Evolutionary conservation across 768 basidiomycete species (phyloP), one percentile per base, ranked within the genome.

Genomic region (Serendipita sp.): DNA sequence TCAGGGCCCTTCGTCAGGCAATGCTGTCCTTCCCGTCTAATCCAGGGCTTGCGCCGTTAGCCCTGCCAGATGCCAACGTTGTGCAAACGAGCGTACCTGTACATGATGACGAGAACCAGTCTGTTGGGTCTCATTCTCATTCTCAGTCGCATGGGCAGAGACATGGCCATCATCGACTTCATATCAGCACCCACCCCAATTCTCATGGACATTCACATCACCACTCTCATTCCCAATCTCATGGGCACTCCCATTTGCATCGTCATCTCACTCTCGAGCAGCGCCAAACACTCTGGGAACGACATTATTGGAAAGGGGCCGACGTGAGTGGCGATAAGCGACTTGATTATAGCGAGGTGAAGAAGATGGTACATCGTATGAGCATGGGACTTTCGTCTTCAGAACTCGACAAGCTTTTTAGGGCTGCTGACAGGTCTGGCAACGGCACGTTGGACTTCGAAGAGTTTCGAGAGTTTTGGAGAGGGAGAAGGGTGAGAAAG

Each of bases 291-390:
- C 76, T 89, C 8, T 92, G 89, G 90, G 83, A 89, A 74, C 79
- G 82, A 64, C 86, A 86, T 72, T 88, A 86, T 71, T 92, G 90
- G 89, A 88, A 85, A 70, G 81, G 80, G 13, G 82, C 85, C 0
- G 86, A 87, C 67, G 77, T 80, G 45, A 76, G 80, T 47, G 77
- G 79, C 3, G 85, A 87, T 70, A 80, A 84, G 66, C 78, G 78
- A 62, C 71, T 91, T 46, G 80, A 80, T 48, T 88, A 89, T 66
- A 82, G 81, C 10, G 86, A 92, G 68, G 81, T 89, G 3, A 83
- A 87, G 71, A 78, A 77, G 65, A 73, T 92, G 54, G 92, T 88
- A 72, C 79, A 76, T 70, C 76, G 87, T 44, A 74, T 92, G 70
- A 88, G 89, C 70, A 80, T 86, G 47, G 82, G 81, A 65, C 75